Conservation (phyloP, 2,329 filamentous ascomycete genomes). For the Aspergillus ochraceus region DNA sequence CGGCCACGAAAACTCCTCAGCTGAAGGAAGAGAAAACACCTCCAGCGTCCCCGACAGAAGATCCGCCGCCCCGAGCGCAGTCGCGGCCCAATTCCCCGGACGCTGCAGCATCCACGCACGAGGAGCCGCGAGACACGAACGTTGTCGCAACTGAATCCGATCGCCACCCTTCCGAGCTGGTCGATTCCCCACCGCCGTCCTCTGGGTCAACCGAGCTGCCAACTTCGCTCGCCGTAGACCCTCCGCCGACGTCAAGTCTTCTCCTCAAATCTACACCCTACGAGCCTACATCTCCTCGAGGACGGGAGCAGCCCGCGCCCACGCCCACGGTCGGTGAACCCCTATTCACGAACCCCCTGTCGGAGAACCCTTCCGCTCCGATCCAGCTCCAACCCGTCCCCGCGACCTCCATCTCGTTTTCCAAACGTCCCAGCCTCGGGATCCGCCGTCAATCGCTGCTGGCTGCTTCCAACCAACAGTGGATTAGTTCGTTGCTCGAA, state of each 20-base stretch:
- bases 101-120: background rate
- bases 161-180: slow-evolving; percentile 18
- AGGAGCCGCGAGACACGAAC: slow-evolving; percentile 10
- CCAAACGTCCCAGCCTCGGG: slow-evolving; percentile 36
- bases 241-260: slow-evolving; percentile 22
- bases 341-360: slow-evolving; percentile 28
- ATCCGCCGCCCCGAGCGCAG: background rate
- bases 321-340: slow-evolving; percentile 18
- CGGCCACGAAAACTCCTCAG: background rate
- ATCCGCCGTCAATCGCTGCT: slow-evolving; percentile 42
- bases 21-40: background rate
- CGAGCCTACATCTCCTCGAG: slow-evolving; percentile 19
- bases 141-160: slow-evolving; percentile 12
- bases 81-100: background rate
- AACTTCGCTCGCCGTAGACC: slow-evolving; percentile 19
- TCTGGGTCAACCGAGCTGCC: slow-evolving; percentile 21
- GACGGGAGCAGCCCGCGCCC: slow-evolving; percentile 12
- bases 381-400: slow-evolving; percentile 10
- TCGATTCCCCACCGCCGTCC: slow-evolving; percentile 25
- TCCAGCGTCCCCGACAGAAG: background rate
- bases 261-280: slow-evolving; percentile 23
- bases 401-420: slow-evolving; percentile 14
- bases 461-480: slow-evolving; percentile 38
- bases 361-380: slow-evolving; percentile 23
- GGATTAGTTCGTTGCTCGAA: slow-evolving; percentile 38